Evolutionary conservation across 164 flowering plant genomes (phyloP), one percentile per base, ranked within the genome.

Genomic region (Chimonanthus salicifolius): DNA sequence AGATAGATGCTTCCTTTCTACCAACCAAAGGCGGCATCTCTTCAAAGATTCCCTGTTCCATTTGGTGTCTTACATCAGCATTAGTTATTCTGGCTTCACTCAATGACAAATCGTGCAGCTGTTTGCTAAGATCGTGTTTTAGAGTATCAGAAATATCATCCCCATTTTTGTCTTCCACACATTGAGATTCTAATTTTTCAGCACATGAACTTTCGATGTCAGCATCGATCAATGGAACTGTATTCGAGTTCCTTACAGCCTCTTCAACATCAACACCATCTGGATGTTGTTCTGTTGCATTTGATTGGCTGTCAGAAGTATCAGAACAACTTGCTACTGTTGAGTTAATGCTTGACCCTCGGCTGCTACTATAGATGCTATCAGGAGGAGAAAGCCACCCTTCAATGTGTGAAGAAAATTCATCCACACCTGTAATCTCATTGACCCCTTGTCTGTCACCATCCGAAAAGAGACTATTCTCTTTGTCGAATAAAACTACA

Each of bases 321-420:
- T 80, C 87, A 46, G 79, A 77, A 79, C 78, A 21, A 84, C 80
- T 87, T 66, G 81, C 73, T 47, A 83, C 94, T 76, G 80, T 67
- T 15, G 84, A 82, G 68, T 84, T 70, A 67, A 68, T 71, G 58
- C 78, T 80, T 64, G 90, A 87, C 33, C 77, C 90, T 49, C 85
- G 71, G 77, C 88, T 87, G 71, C 90, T 84, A 82, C 83, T 82
- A 67, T 74, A 82, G 50, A 90, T 76, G 81, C 91, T 90, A 74
- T 85, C 89, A 49, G 99, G 99, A 76, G 98, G 97, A 80, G 99
- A 90, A 74, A 95, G 70, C 97, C 97, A 92, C 74, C 86, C 93
- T 78, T 86, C 93, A 68, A 90, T 92, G 72, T 84, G 84, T 69
- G 77, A 79, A 74, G 90, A 74, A 50, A 79, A 70, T 47, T 79